Evolutionary conservation across 495 filamentous ascomycete genomes (phyloP).

Genomic region (Parathielavia appendiculata): DNA sequence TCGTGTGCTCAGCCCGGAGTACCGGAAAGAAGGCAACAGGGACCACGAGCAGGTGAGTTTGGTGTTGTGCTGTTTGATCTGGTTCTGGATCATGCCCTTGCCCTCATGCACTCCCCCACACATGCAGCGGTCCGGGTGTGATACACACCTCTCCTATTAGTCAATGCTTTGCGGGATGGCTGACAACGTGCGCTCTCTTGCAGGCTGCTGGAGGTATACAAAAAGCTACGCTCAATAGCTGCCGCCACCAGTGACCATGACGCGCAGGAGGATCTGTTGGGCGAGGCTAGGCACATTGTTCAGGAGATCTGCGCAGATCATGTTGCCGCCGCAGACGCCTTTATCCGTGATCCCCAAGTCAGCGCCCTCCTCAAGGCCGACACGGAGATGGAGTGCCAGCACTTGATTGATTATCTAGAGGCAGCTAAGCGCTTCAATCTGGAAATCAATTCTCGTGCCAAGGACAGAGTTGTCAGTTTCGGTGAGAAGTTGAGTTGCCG

Average conservation of each 20-base stretch:
- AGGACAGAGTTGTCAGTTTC: slow-evolving; percentile 85
- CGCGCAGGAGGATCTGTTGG: slow-evolving; percentile 61
- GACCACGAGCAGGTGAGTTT: slow-evolving; percentile 85
- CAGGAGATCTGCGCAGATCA: slow-evolving; percentile 72
- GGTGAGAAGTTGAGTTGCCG: slow-evolving; percentile 91
- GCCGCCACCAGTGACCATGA: slow-evolving; percentile 59
- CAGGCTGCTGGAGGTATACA: slow-evolving; percentile 52
- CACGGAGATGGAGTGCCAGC: slow-evolving; percentile 67
- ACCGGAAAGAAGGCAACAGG: slow-evolving; percentile 85
- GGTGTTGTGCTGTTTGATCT: not conserved
- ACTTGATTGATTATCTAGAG: slow-evolving; percentile 50
- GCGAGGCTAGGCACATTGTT: slow-evolving; percentile 64
- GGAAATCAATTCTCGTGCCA: slow-evolving; percentile 72
- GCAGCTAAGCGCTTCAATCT: slow-evolving; percentile 54
- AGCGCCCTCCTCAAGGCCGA: slow-evolving; percentile 51
- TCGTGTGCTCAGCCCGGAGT: slow-evolving; percentile 90
- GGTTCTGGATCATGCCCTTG: slow-evolving; percentile 8
- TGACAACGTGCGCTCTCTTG: slow-evolving; percentile 17
- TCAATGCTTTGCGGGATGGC: slow-evolving; percentile 14
- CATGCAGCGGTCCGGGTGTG: not conserved
- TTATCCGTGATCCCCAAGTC: slow-evolving; percentile 58
- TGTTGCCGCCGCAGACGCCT: slow-evolving; percentile 56
- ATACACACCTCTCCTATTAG: slow-evolving; percentile 1
- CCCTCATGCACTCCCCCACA: slow-evolving; percentile 6
- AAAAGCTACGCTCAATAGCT: slow-evolving; percentile 64